phyloP scores from a whole-genome alignment of 176 grass and related monocot species.

The maize (Zea mays) region DNA sequence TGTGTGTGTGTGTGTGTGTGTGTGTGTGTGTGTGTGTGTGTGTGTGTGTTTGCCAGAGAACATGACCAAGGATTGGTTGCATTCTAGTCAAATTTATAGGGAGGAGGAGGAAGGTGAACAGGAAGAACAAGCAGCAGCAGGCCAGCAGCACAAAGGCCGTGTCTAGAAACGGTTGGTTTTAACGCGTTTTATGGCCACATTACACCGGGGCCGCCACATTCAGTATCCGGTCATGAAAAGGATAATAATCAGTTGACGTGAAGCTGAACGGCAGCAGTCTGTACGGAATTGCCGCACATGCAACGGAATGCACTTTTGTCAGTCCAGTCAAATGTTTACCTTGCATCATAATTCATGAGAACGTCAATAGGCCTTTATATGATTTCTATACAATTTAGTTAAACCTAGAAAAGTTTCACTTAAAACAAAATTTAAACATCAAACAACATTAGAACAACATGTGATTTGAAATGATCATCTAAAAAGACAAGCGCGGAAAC shows the following conservation, averaged over 20 bases:
- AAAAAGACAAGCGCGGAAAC: no score
- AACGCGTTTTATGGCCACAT: conserved; percentile 13
- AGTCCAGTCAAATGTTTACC: background rate
- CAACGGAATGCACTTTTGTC: background rate
- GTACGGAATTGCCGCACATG: no score
- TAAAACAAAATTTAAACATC: no score
- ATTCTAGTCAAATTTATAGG: conserved; percentile 16
- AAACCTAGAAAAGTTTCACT: no score
- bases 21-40: no score
- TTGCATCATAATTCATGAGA: background rate
- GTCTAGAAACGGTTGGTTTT: conserved; percentile 40
- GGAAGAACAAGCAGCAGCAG: background rate
- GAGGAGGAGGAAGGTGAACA: background rate
- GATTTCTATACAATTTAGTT: no score
- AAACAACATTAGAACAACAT: no score
- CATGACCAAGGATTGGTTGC: background rate
- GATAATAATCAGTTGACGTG: background rate
- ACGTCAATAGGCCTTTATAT: no score
- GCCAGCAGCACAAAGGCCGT: conserved; percentile 38
- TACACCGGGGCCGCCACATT: background rate
- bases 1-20: no score
- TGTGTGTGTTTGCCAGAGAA: background rate
- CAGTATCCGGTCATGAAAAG: background rate
- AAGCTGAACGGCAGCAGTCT: background rate
- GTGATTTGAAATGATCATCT: no score